Percentiles rank a stretch among this genome's conserved stretches.
Conservation (phyloP, 2,329 filamentous ascomycete species). For the Aspergillus pseudoterreus region DNA sequence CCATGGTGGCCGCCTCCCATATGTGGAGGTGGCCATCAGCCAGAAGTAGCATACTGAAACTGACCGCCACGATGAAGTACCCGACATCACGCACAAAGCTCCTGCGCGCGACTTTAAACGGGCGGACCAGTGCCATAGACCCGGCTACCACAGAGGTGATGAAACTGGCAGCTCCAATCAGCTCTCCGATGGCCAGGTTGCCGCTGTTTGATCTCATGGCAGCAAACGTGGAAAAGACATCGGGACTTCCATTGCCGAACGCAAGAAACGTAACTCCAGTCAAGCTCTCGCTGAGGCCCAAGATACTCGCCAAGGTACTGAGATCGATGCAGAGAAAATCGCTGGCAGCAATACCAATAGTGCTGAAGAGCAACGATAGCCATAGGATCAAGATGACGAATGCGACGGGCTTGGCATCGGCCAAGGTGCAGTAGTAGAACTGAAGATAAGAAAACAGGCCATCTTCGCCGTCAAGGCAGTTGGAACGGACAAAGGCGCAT, state of each 20-base stretch:
- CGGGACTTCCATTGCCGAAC: slow-evolving; percentile 95
- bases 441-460: slow-evolving; percentile 84
- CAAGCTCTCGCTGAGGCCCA: slow-evolving; percentile 93
- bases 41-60: slow-evolving; percentile 83
- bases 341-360: slow-evolving; percentile 94
- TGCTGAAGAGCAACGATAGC: slow-evolving; percentile 88
- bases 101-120: slow-evolving; percentile 84
- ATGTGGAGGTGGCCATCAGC: slow-evolving; percentile 77
- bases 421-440: slow-evolving; percentile 82
- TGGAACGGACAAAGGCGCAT: slow-evolving; percentile 76
- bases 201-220: slow-evolving; percentile 96
- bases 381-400: slow-evolving; percentile 75
- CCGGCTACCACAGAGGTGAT: slow-evolving; percentile 95
- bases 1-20: slow-evolving; percentile 91
- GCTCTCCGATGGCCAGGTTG: slow-evolving; percentile 91
- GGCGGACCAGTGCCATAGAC: slow-evolving; percentile 93
- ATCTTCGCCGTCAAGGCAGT: slow-evolving; percentile 86
- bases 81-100: slow-evolving; percentile 88
- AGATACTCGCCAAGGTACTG: slow-evolving; percentile 81
- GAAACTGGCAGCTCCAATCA: slow-evolving; percentile 92
- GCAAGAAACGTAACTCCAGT: slow-evolving; percentile 95
- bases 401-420: slow-evolving; percentile 67
- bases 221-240: slow-evolving; percentile 97
- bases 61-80: slow-evolving; percentile 85
- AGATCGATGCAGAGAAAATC: slow-evolving; percentile 98